Evolutionary conservation across 768 basidiomycete species (phyloP).

Genomic region (Exidia glandulosa): DNA sequence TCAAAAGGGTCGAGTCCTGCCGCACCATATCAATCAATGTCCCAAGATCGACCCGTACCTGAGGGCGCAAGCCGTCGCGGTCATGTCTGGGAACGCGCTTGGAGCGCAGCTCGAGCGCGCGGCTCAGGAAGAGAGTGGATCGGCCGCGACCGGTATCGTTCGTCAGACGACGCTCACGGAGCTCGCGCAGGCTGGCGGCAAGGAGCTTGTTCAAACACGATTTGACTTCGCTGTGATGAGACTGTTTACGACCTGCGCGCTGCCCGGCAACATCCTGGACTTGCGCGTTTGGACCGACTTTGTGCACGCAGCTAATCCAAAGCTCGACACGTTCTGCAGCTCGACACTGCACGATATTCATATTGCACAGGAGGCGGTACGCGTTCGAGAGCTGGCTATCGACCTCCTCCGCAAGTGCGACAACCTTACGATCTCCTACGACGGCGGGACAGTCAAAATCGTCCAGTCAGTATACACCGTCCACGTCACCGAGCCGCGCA

Average conservation of each 20-base stretch:
- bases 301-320: neutral
- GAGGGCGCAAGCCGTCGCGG: neutral
- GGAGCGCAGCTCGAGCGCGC: neutral
- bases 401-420: constrained; percentile 1
- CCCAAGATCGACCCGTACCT: neutral
- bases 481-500: constrained; percentile 19
- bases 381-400: constrained; percentile 2
- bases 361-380: constrained; percentile 11
- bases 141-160: neutral
- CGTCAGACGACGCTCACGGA: neutral
- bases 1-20: neutral
- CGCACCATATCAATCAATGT: neutral
- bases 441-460: constrained; percentile 19
- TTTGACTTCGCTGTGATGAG: neutral
- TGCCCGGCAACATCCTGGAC: neutral
- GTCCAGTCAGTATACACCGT: constrained; percentile 20
- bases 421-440: constrained; percentile 14
- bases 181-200: neutral
- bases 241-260: neutral
- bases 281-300: constrained; percentile 5
- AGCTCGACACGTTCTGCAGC: constrained; percentile 1
- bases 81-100: neutral
- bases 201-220: neutral
- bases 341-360: constrained; percentile 6
- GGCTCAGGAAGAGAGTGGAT: neutral